phyloP scores from a whole-genome alignment of 495 filamentous ascomycete genomes.

The Trichoderma virens region DNA sequence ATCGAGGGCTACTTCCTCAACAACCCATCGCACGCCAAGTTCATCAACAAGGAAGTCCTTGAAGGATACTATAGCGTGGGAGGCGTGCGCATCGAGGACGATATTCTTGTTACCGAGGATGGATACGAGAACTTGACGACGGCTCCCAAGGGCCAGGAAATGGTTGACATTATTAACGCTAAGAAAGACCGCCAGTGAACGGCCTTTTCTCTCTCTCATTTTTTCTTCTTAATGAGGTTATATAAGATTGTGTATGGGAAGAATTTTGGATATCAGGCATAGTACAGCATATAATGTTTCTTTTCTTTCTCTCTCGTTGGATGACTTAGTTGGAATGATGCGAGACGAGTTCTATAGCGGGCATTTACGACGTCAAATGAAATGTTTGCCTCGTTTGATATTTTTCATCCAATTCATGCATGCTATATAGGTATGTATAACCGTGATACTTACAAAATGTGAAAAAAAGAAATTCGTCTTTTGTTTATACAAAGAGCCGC shows the following conservation, averaged over 20 bases:
- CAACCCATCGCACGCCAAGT: slow-evolving; percentile 52
- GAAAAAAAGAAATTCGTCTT: not conserved
- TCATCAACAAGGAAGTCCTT: slow-evolving; percentile 66
- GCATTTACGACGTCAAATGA: too few relatives aligned
- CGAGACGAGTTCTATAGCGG: not conserved
- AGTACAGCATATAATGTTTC: too few relatives aligned
- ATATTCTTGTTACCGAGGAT: slow-evolving; percentile 68
- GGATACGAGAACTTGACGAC: slow-evolving; percentile 80
- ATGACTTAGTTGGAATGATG: not conserved
- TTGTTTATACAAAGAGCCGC: slow-evolving; percentile 3
- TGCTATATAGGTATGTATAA: not conserved
- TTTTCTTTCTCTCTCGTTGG: too few relatives aligned
- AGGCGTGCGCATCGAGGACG: slow-evolving; percentile 88
- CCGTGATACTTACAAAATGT: not conserved
- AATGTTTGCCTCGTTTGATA: too few relatives aligned
- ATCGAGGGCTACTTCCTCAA: slow-evolving; percentile 55
- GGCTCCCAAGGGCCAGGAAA: slow-evolving; percentile 66
- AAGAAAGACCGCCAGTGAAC: not conserved
- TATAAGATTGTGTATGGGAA: too few relatives aligned
- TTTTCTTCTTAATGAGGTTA: not conserved
- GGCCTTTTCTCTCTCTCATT: not conserved
- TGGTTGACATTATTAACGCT: slow-evolving; percentile 28
- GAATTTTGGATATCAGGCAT: too few relatives aligned
- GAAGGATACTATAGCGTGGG: slow-evolving; percentile 69
- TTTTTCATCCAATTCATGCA: slow-evolving; percentile 5